Base-by-base conservation (phyloP, 805 yeast genomes). In the Cyberlindnera americana region DNA sequence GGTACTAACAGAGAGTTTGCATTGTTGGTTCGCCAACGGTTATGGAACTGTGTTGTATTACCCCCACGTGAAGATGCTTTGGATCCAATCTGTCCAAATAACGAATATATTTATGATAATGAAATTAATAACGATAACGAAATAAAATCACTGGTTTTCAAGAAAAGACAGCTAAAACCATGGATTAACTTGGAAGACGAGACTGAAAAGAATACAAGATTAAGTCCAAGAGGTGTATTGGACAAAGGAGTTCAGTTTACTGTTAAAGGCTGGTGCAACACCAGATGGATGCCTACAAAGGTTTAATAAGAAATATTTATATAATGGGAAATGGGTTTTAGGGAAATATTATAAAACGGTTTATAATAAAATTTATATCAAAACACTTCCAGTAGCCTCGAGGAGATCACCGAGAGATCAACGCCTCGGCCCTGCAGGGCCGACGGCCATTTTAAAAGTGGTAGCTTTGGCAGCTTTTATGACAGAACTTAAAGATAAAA, bases 41-140 rank as follows among this genome's bases (percentile, higher is more conserved):
- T 77, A 33, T 77, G 81, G 81, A 63, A 66, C 26, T 66, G 64
- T 36, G 78, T 78, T 13, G 65, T 78, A 5, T 53, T 78, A 23
- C 70, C 73, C 4, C 81, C 83, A 18, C 61, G 82, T 31, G 41
- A 46, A 2, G 84, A 77, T 47, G 43, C 50, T 1, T 43, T 36
- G 9, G 67, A 66, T 16, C 37, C 60, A 9, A 17, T 21, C 4
- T 4, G 23, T 22, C 33, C 29, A 15, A 29, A 22, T 13, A 55
- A 53, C 29, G 52, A 60, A 11, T 62, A 62, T 22, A 51, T 49
- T 12, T 52, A 47, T 19, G 38, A 35, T 22, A 22, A 31, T 14
- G 34, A 31, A 4, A 8, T n/a, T 22, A 19, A n/a, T 38, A 37
- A 43, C 34, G 19, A 25, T 10, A 33, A 29, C 10, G 17, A 36